A percentile compares a stretch with the other conserved stretches of the same genome.
Evolutionary conservation across 371 early-diverging fungal species (phyloP).

Genomic region (Apophysomyces elegans): DNA sequence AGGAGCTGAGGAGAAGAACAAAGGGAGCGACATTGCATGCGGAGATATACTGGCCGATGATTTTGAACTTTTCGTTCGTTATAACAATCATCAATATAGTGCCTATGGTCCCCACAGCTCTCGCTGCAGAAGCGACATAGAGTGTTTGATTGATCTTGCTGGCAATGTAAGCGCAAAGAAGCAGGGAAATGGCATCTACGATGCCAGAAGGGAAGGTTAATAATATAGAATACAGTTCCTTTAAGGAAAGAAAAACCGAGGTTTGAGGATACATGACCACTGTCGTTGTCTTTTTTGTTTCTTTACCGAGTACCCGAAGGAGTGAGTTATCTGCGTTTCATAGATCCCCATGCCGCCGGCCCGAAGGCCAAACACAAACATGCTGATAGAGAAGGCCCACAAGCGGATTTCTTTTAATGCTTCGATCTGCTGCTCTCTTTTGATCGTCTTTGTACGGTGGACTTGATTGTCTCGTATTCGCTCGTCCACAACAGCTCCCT

Average conservation of each 20-base stretch:
- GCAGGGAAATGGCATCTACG: slow-evolving; percentile 16
- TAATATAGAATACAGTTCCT: slow-evolving; percentile 9
- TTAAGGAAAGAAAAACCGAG: too few species aligned
- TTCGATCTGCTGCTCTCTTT: slow-evolving; percentile 16
- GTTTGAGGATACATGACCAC: too few species aligned
- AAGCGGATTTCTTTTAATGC: slow-evolving; percentile 13
- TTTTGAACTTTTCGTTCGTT: slow-evolving; percentile 13
- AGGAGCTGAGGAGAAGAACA: slow-evolving; percentile 17
- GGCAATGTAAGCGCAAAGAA: slow-evolving; percentile 7
- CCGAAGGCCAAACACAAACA: slow-evolving; percentile 6
- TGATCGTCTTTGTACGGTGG: background rate
- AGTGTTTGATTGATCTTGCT: slow-evolving; percentile 9
- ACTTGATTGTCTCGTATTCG: slow-evolving; percentile 18
- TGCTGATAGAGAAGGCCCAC: slow-evolving; percentile 12
- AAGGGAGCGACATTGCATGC: slow-evolving; percentile 14
- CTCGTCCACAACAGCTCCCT: slow-evolving; percentile 14
- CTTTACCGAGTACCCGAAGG: slow-evolving; percentile 23
- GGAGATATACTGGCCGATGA: slow-evolving; percentile 15
- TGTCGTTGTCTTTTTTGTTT: background rate
- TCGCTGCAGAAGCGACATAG: slow-evolving; percentile 11
- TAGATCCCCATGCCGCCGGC: slow-evolving; percentile 16
- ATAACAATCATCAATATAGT: slow-evolving; percentile 18
- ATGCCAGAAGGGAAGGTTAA: slow-evolving; percentile 17
- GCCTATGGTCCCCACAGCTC: slow-evolving; percentile 14
- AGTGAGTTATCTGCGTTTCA: slow-evolving; percentile 11